Percentiles rank a stretch among this genome's conserved stretches.
Conservation (phyloP, 257 asterid species). For the Misopates orontium region DNA sequence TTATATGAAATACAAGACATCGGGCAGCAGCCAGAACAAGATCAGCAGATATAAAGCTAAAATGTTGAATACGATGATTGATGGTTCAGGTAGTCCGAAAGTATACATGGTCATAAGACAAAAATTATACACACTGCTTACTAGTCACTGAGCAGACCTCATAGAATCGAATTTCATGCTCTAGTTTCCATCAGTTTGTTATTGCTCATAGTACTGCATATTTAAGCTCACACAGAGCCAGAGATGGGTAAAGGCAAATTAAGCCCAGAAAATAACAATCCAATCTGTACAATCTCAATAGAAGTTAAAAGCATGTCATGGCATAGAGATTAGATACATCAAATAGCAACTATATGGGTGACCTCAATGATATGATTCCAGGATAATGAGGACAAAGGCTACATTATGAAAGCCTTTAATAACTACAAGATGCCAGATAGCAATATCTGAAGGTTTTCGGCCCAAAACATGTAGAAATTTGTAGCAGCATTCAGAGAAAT, state of each 20-base stretch:
- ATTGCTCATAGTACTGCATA: background rate
- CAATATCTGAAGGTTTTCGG: background rate
- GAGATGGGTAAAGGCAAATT: background rate
- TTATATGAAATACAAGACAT: background rate
- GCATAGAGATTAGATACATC: no score
- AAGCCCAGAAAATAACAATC: background rate
- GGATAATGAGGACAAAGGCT: background rate
- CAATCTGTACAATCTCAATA: background rate
- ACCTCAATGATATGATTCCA: background rate
- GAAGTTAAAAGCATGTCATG: background rate
- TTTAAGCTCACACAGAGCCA: constrained; percentile 7
- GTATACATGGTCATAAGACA: background rate
- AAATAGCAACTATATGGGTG: no score
- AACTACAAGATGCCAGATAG: background rate
- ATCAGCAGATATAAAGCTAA: background rate
- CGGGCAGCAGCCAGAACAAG: background rate
- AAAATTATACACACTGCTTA: constrained; percentile 4
- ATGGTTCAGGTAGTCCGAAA: background rate
- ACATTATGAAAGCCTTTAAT: background rate
- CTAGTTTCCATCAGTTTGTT: background rate
- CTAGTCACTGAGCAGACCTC: background rate
- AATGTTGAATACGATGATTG: background rate
- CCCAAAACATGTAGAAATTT: background rate
- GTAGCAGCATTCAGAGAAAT: background rate
- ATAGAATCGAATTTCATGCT: background rate